Evolutionary conservation across 257 asterid genomes (phyloP).

Genomic region (Craterostigma plantagineum): DNA sequence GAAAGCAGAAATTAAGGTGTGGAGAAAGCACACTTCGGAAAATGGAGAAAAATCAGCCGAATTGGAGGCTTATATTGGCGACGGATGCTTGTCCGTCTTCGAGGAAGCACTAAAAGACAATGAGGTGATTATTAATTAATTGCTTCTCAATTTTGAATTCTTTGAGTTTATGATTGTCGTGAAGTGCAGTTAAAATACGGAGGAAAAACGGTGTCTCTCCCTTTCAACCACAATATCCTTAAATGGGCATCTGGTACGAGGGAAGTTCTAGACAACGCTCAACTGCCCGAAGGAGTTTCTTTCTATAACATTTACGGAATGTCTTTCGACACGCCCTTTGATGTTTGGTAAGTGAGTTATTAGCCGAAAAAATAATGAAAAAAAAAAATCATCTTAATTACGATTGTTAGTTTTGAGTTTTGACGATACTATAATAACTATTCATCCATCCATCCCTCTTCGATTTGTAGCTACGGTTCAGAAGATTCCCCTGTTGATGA

Average conservation of each 20-base stretch:
- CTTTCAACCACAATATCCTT: constrained; percentile 53
- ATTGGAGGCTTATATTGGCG: constrained; percentile 33
- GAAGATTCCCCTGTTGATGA: constrained; percentile 61
- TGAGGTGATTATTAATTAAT: constrained; percentile 23
- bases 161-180: not conserved
- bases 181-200: constrained; percentile 30
- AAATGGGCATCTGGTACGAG: constrained; percentile 69
- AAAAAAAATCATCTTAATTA: too few relatives aligned
- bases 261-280: constrained; percentile 31
- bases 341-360: constrained; percentile 46
- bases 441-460: constrained; percentile 1
- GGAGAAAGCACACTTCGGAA: constrained; percentile 36
- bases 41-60: constrained; percentile 30
- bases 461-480: constrained; percentile 62
- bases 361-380: not conserved
- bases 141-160: not conserved
- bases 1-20: constrained; percentile 54
- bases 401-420: too few relatives aligned
- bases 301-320: constrained; percentile 85
- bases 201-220: constrained; percentile 53
- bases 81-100: constrained; percentile 31
- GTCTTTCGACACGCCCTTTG: constrained; percentile 66
- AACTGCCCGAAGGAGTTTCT: constrained; percentile 46
- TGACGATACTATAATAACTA: too few relatives aligned
- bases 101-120: constrained; percentile 51